These are phyloP conservation scores for Dipodascopsis uninucleata DNA, from an alignment of 805 yeast species.

Conservation along the genomic window DNA sequence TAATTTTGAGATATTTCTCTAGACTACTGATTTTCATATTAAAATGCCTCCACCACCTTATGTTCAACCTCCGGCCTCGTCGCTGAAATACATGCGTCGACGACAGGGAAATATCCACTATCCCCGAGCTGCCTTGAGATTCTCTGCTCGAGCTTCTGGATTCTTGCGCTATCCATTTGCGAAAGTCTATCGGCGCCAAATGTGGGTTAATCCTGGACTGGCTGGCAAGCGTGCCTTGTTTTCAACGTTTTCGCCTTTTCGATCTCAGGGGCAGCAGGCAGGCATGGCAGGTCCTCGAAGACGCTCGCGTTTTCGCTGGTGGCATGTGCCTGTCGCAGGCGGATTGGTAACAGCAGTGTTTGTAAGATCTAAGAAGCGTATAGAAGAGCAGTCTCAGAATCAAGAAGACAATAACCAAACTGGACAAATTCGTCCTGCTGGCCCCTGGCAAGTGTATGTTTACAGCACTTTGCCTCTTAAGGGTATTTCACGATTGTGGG, in stretches of 20 bases:
- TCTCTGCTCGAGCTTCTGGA: conserved; percentile 24
- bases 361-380: conserved; percentile 14
- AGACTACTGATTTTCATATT: too few relatives aligned
- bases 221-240: conserved; percentile 17
- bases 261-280: conserved; percentile 2
- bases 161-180: conserved; percentile 22
- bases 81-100: conserved; percentile 27
- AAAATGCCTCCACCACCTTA: conserved; percentile 28
- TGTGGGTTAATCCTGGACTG: conserved; percentile 19
- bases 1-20: too few relatives aligned
- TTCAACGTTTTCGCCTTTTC: conserved; percentile 4
- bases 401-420: not conserved
- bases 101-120: conserved; percentile 11
- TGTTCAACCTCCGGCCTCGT: conserved; percentile 25
- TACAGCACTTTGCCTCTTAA: conserved; percentile 88
- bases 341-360: conserved; percentile 21
- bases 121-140: conserved; percentile 14
- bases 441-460: conserved; percentile 85
- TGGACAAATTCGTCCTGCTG: conserved; percentile 51
- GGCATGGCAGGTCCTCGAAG: conserved; percentile 2
- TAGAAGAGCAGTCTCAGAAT: conserved; percentile 2
- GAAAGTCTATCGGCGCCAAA: conserved; percentile 23
- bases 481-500: conserved; percentile 92
- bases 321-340: conserved; percentile 29
- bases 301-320: conserved; percentile 23